These are phyloP conservation scores for Spironucleus salmonicida DNA, from an alignment of 208 protist species.

Conservation along the genomic window DNA sequence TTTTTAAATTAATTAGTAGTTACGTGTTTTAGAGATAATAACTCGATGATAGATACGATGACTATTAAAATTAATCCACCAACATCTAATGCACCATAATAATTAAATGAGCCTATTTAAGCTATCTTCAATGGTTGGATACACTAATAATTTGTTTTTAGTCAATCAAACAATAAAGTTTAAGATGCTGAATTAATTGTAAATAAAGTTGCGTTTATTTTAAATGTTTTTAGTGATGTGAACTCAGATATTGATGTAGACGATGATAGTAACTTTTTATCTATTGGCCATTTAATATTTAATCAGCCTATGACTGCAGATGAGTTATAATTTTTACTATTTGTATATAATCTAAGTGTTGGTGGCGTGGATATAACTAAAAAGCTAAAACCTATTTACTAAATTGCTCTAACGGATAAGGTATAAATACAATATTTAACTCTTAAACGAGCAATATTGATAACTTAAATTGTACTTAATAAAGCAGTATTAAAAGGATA, in stretches of 20 bases:
- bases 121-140: slow-evolving; percentile 11
- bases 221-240: background rate
- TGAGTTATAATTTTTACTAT: slow-evolving; percentile 20
- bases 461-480: background rate
- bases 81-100: background rate
- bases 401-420: background rate
- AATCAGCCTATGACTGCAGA: slow-evolving; percentile 7
- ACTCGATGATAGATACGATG: background rate
- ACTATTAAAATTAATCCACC: background rate
- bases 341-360: background rate
- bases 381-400: background rate
- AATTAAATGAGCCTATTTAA: background rate
- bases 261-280: background rate
- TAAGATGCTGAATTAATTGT: background rate
- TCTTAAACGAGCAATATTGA: background rate
- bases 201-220: slow-evolving; percentile 7
- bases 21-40: background rate
- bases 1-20: background rate
- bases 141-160: background rate
- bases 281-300: background rate
- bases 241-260: background rate
- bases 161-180: background rate
- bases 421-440: background rate
- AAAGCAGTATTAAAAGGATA: slow-evolving; percentile 15
- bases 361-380: background rate